Conservation (phyloP, 2,329 filamentous ascomycete species). For the Pestalotiopsis sp. region DNA sequence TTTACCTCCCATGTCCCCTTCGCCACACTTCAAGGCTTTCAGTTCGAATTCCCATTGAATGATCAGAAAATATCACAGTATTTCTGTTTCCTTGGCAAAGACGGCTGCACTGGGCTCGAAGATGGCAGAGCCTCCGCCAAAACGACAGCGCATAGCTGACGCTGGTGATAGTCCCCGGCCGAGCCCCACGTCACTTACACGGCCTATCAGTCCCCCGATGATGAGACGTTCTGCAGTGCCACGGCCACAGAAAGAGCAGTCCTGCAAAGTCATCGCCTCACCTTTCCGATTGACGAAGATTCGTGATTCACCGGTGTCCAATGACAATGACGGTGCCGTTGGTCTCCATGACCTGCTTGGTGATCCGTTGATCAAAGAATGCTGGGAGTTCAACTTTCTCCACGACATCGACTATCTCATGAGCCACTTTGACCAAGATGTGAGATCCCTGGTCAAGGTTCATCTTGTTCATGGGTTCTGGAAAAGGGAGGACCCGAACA, state of each 20-base stretch:
- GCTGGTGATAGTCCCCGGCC: slow-evolving; percentile 15
- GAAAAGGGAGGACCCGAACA: slow-evolving; percentile 67
- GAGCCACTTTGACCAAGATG: slow-evolving; percentile 55
- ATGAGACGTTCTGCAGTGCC: slow-evolving; percentile 21
- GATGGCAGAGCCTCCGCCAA: slow-evolving; percentile 28
- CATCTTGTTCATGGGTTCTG: slow-evolving; percentile 65
- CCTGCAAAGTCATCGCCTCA: slow-evolving; percentile 47
- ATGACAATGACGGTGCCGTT: slow-evolving; percentile 61
- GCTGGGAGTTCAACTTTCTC: slow-evolving; percentile 72
- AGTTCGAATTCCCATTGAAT: too few relatives aligned
- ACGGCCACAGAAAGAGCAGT: not conserved
- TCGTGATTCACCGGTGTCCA: slow-evolving; percentile 62
- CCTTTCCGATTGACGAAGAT: slow-evolving; percentile 76
- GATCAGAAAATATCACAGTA: too few relatives aligned
- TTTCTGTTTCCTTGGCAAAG: not conserved
- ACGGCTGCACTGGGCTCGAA: not conserved
- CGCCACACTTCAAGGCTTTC: too few relatives aligned
- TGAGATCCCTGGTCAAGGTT: slow-evolving; percentile 49
- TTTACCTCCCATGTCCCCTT: too few relatives aligned
- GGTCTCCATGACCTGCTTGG: slow-evolving; percentile 70
- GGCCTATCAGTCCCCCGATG: slow-evolving; percentile 50
- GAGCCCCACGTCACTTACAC: slow-evolving; percentile 33
- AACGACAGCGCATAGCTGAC: slow-evolving; percentile 26
- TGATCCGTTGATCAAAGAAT: slow-evolving; percentile 72
- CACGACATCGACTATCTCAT: slow-evolving; percentile 63